These are phyloP conservation scores for Hypomontagnella submonticulosa DNA, from an alignment of 495 filamentous ascomycete species.

Conservation along the genomic window DNA sequence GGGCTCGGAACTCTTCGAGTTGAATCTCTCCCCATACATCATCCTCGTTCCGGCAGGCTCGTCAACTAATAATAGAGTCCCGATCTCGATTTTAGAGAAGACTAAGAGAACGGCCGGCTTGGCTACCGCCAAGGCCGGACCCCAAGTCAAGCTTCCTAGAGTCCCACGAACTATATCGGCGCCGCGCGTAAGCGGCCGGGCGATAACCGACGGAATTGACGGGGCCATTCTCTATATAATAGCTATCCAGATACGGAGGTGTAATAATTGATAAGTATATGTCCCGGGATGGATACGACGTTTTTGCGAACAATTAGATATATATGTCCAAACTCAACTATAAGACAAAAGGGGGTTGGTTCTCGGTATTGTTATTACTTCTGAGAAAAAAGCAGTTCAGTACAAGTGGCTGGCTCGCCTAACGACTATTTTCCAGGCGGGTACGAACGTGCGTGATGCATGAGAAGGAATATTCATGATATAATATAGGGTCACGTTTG, in stretches of 20 bases:
- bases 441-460: background rate
- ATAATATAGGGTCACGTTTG: background rate
- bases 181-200: conserved; percentile 41
- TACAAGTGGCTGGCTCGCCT: conserved; percentile 1
- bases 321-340: background rate
- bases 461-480: conserved; percentile 4
- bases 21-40: conserved; percentile 47
- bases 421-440: background rate
- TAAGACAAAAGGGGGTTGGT: background rate
- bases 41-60: conserved; percentile 46
- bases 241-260: no score
- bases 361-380: no score
- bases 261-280: no score
- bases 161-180: conserved; percentile 49
- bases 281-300: background rate
- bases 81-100: conserved; percentile 55
- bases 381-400: no score
- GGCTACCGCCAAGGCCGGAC: conserved; percentile 53
- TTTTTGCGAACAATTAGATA: background rate
- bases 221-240: conserved; percentile 25
- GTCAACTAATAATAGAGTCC: conserved; percentile 56
- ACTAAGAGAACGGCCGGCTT: conserved; percentile 53
- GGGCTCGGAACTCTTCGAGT: conserved; percentile 32
- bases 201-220: conserved; percentile 40
- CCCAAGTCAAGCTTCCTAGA: conserved; percentile 53